Percentiles rank a stretch among this genome's conserved stretches.
Conservation (phyloP, 2,329 filamentous ascomycete genomes). For the Botryotinia globosa region DNA sequence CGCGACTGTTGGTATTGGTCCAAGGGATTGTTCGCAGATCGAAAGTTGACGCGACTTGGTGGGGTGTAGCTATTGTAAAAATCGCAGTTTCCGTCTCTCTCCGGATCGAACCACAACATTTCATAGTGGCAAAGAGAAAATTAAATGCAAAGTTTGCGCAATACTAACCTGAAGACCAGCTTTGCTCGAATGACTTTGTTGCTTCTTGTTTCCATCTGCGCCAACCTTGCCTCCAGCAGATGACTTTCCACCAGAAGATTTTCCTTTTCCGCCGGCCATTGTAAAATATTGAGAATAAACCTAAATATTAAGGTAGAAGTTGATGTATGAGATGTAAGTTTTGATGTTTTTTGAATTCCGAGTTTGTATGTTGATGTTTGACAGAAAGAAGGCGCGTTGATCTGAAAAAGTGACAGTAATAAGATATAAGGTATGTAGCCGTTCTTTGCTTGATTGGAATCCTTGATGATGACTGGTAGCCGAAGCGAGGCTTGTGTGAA, state of each 20-base stretch:
- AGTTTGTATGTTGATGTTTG: slow-evolving; percentile 23
- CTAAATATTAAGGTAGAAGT: slow-evolving; percentile 21
- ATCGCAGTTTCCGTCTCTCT: slow-evolving; percentile 20
- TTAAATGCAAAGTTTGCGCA: slow-evolving; percentile 15
- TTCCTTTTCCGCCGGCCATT: slow-evolving; percentile 41
- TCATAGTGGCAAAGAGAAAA: background rate
- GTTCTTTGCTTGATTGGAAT: slow-evolving; percentile 19
- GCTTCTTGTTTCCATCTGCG: slow-evolving; percentile 39
- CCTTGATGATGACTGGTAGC: slow-evolving; percentile 19
- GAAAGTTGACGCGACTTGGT: slow-evolving; percentile 35
- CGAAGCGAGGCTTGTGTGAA: slow-evolving; percentile 21
- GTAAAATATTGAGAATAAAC: slow-evolving; percentile 17
- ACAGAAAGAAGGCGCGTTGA: slow-evolving; percentile 17
- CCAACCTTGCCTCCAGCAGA: slow-evolving; percentile 41
- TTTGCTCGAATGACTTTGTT: slow-evolving; percentile 40
- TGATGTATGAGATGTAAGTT: slow-evolving; percentile 21
- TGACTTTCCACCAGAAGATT: slow-evolving; percentile 40
- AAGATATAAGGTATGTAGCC: slow-evolving; percentile 19
- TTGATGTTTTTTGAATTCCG: slow-evolving; percentile 14
- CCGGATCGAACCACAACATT: background rate
- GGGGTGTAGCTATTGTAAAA: slow-evolving; percentile 30
- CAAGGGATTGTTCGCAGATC: slow-evolving; percentile 19
- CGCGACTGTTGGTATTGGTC: background rate
- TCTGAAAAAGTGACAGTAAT: slow-evolving; percentile 7
- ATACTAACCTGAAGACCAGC: slow-evolving; percentile 41